phyloP scores from a whole-genome alignment of 345 rosid genomes.

The Linum tenue region DNA sequence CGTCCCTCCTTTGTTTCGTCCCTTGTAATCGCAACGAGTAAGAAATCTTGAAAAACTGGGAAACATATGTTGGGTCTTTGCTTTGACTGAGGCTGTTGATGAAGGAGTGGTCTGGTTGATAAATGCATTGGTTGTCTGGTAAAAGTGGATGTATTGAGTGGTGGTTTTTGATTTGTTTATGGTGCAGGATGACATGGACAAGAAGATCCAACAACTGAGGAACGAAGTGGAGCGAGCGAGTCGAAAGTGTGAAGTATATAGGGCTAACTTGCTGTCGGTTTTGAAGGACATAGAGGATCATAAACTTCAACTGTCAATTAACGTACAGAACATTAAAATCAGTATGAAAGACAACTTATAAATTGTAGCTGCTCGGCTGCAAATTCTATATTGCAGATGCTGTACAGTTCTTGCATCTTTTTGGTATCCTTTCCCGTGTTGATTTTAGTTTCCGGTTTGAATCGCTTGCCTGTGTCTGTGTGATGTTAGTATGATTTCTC shows the following conservation, averaged over 20 bases:
- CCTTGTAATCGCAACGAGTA: no score
- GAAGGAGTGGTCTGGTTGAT: no score
- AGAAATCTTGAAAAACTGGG: no score
- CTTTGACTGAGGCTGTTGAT: no score
- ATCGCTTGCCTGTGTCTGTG: no score
- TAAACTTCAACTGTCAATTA: constrained; percentile 29
- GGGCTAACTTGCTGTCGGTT: constrained; percentile 42
- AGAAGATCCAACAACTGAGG: constrained; percentile 33
- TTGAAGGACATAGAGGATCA: constrained; percentile 46
- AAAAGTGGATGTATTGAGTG: background rate
- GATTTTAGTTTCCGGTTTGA: no score
- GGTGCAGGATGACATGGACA: constrained; percentile 40
- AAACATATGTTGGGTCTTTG: no score
- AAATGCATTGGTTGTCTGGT: no score
- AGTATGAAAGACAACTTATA: constrained; percentile 12
- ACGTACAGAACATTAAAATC: constrained; percentile 15
- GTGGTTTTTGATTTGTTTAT: background rate
- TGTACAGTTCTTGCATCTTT: background rate
- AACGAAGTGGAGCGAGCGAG: constrained; percentile 33
- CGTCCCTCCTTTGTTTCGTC: background rate
- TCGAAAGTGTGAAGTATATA: constrained; percentile 37
- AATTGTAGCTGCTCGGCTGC: background rate
- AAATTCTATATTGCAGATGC: background rate
- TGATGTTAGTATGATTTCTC: no score
- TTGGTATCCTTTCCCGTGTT: background rate